Percentiles rank a stretch among this genome's conserved stretches.
These are phyloP conservation scores for Lantana camara DNA, from an alignment of 257 asterid species.

Conservation along the genomic window DNA sequence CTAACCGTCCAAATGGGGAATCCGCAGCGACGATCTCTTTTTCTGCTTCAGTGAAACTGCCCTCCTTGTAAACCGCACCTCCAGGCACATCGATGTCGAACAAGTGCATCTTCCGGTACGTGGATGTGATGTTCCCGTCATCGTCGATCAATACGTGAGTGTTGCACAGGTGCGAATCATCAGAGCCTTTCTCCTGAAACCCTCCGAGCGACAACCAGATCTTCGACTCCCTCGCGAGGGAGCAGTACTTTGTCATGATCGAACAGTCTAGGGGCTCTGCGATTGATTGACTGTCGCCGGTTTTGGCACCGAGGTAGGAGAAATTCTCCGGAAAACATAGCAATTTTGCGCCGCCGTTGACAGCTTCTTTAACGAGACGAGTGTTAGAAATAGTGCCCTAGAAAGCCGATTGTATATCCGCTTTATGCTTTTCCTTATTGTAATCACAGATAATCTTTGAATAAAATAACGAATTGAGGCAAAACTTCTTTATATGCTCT, in stretches of 20 bases:
- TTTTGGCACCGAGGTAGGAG: conserved; percentile 70
- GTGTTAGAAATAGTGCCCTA: no score
- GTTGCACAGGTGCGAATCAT: conserved; percentile 72
- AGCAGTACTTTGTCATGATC: conserved; percentile 64
- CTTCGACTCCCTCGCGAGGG: conserved; percentile 84
- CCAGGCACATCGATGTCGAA: conserved; percentile 96
- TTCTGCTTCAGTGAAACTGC: conserved; percentile 92
- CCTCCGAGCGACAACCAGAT: conserved; percentile 98
- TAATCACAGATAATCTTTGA: no score
- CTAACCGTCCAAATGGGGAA: conserved; percentile 82
- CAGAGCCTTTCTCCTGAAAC: conserved; percentile 83
- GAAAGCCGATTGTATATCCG: no score
- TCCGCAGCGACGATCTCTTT: conserved; percentile 66
- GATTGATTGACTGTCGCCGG: conserved; percentile 78
- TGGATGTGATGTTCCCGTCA: conserved; percentile 67
- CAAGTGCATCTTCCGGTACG: conserved; percentile 84
- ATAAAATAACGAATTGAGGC: no score
- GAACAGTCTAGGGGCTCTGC: conserved; percentile 91
- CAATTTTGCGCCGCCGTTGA: conserved; percentile 80
- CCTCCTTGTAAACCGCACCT: conserved; percentile 94
- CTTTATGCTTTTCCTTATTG: no score
- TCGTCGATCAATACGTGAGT: conserved; percentile 87
- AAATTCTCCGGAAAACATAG: conserved; percentile 94
- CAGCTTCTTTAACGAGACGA: conserved; percentile 94
- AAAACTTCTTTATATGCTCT: no score